Conservation (phyloP, 768 basidiomycete genomes). For the Gyrodon lividus region DNA sequence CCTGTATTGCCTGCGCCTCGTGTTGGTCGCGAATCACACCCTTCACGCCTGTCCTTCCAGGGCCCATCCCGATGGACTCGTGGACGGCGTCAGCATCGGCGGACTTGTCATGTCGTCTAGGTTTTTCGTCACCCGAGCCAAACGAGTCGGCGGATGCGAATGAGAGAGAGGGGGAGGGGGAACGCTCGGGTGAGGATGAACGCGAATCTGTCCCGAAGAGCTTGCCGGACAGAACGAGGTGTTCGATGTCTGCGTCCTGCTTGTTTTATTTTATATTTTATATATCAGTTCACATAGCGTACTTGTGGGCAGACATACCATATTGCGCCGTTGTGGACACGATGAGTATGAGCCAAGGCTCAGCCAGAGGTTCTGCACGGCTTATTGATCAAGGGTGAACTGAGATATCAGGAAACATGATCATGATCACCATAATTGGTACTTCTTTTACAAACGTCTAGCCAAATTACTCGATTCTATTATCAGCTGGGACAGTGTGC, state of each 20-base stretch:
- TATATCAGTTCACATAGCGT: neutral
- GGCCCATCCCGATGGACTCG: conserved; percentile 81
- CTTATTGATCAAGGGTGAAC: too few relatives aligned
- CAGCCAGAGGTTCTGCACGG: neutral
- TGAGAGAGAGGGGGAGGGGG: conserved; percentile 49
- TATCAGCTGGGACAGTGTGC: too few relatives aligned
- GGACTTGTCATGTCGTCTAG: conserved; percentile 44
- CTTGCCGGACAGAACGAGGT: conserved; percentile 73
- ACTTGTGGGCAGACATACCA: conserved; percentile 14
- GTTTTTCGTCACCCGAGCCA: conserved; percentile 51
- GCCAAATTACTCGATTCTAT: too few relatives aligned
- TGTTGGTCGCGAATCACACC: conserved; percentile 81
- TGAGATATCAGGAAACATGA: too few relatives aligned
- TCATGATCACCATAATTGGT: too few relatives aligned
- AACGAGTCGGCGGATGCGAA: conserved; percentile 24
- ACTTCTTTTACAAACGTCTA: too few relatives aligned
- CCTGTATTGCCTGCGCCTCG: conserved; percentile 59
- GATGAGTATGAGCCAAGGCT: neutral
- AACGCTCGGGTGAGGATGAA: conserved; percentile 62
- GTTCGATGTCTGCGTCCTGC: conserved; percentile 56
- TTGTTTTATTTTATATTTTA: conserved; percentile 2
- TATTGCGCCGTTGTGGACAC: neutral
- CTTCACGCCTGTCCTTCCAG: conserved; percentile 85
- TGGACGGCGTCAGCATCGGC: conserved; percentile 31
- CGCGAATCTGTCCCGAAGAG: conserved; percentile 58